Evolutionary conservation across 2,329 filamentous ascomycete species (phyloP), one percentile per base, ranked within the genome.

Genomic region (Teratosphaeria epicoccoides): DNA sequence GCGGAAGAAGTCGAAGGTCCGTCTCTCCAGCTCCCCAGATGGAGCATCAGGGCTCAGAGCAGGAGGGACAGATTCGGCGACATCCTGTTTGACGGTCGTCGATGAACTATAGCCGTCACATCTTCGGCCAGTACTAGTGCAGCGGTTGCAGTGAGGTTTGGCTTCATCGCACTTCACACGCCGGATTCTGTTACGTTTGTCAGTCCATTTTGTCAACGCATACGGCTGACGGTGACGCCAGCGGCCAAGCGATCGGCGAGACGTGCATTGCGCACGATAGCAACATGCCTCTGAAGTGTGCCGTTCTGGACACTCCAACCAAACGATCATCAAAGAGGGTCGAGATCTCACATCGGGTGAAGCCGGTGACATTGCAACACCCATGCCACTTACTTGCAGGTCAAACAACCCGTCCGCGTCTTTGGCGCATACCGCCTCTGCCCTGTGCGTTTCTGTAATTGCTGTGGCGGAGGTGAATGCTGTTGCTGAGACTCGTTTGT

Each of bases 141-240:
- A 81, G 52, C 76, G 73, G 29, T 72, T 63, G 57, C 79, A 82
- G 37, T 63, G 67, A 1, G 78, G 78, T 51, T 76, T 78, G 17
- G 64, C 66, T 64, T 80, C 77, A 10, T 57, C 55, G 46, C 55
- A 57, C 33, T 54, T 55, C 14, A 57, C 22, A 1, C 51, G 43
- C 9, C 53, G 49, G n/a, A 55, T 55, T 37, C 33, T 40, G 14
- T 9, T 6, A n/a, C 6, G 9, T 40, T 17, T 20, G 33, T 40
- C n/a, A 40, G 14, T 20, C 12, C 6, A 40, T 40, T 29, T 14
- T 14, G 3, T 29, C 28, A 29, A 29, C 4, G 28, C 28, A 29
- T 4, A 4, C 14, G 28, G 28, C 28, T 4, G 28, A 14, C 7
- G 7, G 9, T 28, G 26, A 28, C 26, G 26, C 26, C 12, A 28